Conservation (phyloP, 148 eudicot species). For the Camellia granthamiana region DNA sequence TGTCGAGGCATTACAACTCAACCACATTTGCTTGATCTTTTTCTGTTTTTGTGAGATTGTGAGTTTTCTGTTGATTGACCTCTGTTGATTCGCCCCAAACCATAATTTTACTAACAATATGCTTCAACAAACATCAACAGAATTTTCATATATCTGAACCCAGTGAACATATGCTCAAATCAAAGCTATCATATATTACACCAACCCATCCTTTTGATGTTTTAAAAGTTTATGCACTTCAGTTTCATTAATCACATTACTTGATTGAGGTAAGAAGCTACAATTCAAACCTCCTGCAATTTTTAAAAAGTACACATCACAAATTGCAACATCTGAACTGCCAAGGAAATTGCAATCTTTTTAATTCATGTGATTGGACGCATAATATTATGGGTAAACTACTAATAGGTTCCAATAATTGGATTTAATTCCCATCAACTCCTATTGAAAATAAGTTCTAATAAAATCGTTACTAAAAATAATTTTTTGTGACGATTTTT, state of each 20-base stretch:
- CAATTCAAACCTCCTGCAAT: not conserved
- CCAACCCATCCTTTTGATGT: not conserved
- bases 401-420: too few relatives aligned
- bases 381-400: not conserved
- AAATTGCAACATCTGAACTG: not conserved
- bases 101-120: not conserved
- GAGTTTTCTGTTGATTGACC: too few relatives aligned
- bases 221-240: not conserved
- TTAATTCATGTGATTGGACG: not conserved
- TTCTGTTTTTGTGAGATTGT: too few relatives aligned
- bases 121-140: not conserved
- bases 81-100: too few relatives aligned
- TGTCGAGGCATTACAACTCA: too few relatives aligned
- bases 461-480: too few relatives aligned
- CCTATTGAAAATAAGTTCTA: too few relatives aligned
- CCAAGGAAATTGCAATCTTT: not conserved
- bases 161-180: conserved; percentile 11
- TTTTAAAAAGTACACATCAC: not conserved
- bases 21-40: too few relatives aligned
- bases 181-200: not conserved
- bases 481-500: too few relatives aligned
- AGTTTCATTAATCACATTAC: not conserved
- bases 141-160: not conserved
- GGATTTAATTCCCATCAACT: too few relatives aligned
- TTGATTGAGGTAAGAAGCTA: not conserved